phyloP scores from a whole-genome alignment of 345 rosid species.

The Eucalyptus curtisii region DNA sequence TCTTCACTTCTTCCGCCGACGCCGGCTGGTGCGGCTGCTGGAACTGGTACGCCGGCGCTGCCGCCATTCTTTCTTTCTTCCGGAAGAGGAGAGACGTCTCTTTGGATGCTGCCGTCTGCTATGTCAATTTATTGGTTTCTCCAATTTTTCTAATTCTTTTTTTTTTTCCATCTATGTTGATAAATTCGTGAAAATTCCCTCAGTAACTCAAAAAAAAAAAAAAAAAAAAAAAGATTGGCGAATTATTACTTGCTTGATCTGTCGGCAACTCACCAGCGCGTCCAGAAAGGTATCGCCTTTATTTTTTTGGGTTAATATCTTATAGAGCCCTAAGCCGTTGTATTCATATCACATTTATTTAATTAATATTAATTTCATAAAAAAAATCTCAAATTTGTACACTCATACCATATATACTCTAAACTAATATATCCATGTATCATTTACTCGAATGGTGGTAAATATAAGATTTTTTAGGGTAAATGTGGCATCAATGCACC shows the following conservation, averaged over 20 bases:
- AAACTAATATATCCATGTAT: neutral
- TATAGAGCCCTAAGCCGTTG: neutral
- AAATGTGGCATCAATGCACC: neutral
- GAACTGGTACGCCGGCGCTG: constrained; percentile 18
- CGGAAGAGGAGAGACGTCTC: neutral
- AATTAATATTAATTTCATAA: neutral
- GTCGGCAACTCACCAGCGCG: neutral
- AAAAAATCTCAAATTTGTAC: neutral
- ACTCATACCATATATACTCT: neutral
- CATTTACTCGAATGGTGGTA: neutral
- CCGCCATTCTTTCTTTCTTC: neutral
- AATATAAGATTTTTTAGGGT: neutral
- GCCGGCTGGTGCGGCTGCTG: constrained; percentile 67
- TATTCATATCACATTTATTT: neutral
- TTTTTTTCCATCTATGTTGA: neutral
- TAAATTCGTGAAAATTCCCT: neutral
- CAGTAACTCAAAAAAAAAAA: neutral
- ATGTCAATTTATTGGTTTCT: neutral
- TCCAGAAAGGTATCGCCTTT: neutral
- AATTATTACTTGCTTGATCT: neutral
- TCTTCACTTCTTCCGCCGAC: constrained; percentile 80
- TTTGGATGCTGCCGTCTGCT: neutral
- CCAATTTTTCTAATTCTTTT: neutral
- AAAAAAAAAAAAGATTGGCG: neutral
- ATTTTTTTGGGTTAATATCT: neutral